Base-by-base conservation (phyloP, 2,329 filamentous ascomycete genomes). In the Lachnellula cervina region DNA sequence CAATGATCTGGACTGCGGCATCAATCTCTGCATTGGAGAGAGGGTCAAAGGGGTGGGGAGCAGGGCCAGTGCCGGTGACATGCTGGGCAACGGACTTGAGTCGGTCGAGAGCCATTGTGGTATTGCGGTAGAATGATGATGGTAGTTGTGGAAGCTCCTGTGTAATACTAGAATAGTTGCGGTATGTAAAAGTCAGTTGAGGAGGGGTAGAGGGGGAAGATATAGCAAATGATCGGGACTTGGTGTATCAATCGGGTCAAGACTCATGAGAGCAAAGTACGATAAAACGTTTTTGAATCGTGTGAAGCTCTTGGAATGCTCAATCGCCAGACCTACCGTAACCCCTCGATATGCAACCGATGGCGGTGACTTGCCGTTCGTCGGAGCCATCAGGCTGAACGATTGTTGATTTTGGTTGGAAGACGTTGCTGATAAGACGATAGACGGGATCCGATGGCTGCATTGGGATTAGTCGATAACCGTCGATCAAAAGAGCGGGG, bases 11-110 rank as follows among this genome's bases (percentile, higher is more conserved):
- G 50, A 91, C 86, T 6, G 84, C 84, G 19, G 80, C 74, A 64
- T 88, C 84, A 64, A 96, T 95, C 72, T 96, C 91, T 2, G 76
- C 72, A 9, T 80, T 76, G 9, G 80, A 81, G 46, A 96, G 83
- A 52, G 90, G 90, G 67, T 95, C 90, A 61, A 94, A 81, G 5
- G 90, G 90, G 67, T 95, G 85, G 37, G 81, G 79, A 49, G 76
- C 75, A 38, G 75, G 75, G 67, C 55, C 45, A 25, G 78, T 75
- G 54, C 81, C 82, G 52, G 77, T 80, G 66, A 88, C 71, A 65
- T 87, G 84, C 52, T 79, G 76, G 62, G 82, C 76, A 67, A 87
- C 75, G 66, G 85, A 83, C 73, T 83, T 82, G 46, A 87, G 74
- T 64, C 83, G 79, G 64, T 86, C 81, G 62, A 85, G 76, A 62